These are phyloP conservation scores for Fusarium sororula DNA, from an alignment of 2,329 filamentous ascomycete genomes.

Conservation along the genomic window DNA sequence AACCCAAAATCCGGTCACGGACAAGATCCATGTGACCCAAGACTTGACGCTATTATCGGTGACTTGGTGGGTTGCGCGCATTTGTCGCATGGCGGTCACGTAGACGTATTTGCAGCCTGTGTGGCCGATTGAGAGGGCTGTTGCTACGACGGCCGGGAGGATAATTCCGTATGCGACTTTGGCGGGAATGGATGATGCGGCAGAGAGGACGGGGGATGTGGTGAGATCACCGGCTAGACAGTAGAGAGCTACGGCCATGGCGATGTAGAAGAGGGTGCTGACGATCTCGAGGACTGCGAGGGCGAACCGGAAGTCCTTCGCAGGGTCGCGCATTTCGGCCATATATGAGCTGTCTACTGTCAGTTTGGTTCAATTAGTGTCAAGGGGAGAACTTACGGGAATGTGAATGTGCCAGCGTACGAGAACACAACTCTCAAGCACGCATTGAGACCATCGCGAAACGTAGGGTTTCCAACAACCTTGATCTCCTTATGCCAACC, in stretches of 20 bases:
- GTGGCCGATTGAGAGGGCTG: constrained; percentile 38
- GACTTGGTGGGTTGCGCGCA: constrained; percentile 30
- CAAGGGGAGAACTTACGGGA: constrained; percentile 14
- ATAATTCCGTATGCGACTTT: constrained; percentile 43
- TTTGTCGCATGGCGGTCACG: constrained; percentile 25
- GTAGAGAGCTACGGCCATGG: constrained; percentile 38
- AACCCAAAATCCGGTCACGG: constrained; percentile 36
- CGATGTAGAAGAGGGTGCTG: constrained; percentile 38
- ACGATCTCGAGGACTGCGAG: constrained; percentile 37
- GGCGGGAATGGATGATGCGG: constrained; percentile 31
- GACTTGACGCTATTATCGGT: constrained; percentile 36
- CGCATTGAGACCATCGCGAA: constrained; percentile 38
- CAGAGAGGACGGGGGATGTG: constrained; percentile 35
- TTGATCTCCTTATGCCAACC: constrained; percentile 33
- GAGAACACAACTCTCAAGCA: constrained; percentile 38
- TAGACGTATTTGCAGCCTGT: constrained; percentile 42
- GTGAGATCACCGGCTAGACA: constrained; percentile 38
- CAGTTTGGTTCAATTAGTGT: rapidly evolving
- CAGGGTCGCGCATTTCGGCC: constrained; percentile 39
- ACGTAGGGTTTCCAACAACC: constrained; percentile 30
- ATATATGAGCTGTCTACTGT: constrained; percentile 18
- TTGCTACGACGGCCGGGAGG: constrained; percentile 38
- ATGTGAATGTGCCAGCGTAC: constrained; percentile 41
- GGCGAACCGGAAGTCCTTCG: constrained; percentile 35
- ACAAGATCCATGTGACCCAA: constrained; percentile 41